phyloP scores from a whole-genome alignment of 2,329 filamentous ascomycete species.

The Exophiala xenobiotica region DNA sequence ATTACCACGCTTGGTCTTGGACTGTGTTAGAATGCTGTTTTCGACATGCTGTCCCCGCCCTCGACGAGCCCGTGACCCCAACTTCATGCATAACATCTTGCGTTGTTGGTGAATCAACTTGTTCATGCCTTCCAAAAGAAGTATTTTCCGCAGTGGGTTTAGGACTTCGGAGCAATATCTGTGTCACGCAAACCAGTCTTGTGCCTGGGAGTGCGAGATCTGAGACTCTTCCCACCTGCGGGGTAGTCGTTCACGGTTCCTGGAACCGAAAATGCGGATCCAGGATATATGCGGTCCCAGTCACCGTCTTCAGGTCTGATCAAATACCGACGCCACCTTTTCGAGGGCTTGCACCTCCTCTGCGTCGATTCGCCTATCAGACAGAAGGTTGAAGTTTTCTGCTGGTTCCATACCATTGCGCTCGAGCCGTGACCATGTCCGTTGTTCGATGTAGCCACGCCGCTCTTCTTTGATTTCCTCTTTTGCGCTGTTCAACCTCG shows the following conservation, averaged over 20 bases:
- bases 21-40: slow-evolving; percentile 7
- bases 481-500: slow-evolving; percentile 38
- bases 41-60: slow-evolving; percentile 2
- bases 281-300: not conserved
- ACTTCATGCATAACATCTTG: slow-evolving; percentile 26
- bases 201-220: slow-evolving; percentile 3
- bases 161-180: slow-evolving; percentile 4
- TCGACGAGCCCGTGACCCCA: slow-evolving; percentile 17
- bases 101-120: slow-evolving; percentile 21
- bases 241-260: no score
- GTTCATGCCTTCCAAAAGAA: slow-evolving; percentile 16
- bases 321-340: slow-evolving; percentile 30
- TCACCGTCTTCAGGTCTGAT: slow-evolving; percentile 17
- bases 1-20: slow-evolving; percentile 6
- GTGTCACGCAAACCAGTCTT: slow-evolving; percentile 6
- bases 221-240: not conserved
- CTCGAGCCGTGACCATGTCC: slow-evolving; percentile 75
- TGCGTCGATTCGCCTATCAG: slow-evolving; percentile 22
- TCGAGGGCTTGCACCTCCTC: slow-evolving; percentile 31
- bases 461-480: slow-evolving; percentile 67
- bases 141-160: slow-evolving; percentile 12
- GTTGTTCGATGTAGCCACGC: slow-evolving; percentile 77
- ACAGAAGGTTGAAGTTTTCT: slow-evolving; percentile 16
- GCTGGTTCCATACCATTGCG: slow-evolving; percentile 35
- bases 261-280: no score